Conservation (phyloP, 177 flowering plant genomes). For the Vitis hybrid region DNA sequence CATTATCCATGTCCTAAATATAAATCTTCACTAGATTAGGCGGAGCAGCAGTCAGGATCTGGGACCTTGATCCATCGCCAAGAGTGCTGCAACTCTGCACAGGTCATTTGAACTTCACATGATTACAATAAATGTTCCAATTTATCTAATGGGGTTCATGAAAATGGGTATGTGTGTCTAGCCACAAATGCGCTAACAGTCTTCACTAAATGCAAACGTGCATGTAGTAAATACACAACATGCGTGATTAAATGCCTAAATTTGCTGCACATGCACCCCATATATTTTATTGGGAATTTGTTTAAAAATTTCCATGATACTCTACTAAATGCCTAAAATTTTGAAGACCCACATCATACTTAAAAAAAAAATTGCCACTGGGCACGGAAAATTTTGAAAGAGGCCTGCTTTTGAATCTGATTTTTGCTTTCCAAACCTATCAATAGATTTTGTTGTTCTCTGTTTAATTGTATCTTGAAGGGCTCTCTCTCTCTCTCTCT, state of each 20-base stretch:
- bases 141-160: slow-evolving; percentile 5
- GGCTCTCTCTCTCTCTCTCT: too few relatives aligned
- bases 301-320: not conserved
- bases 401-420: not conserved
- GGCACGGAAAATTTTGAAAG: slow-evolving; percentile 10
- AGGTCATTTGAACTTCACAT: slow-evolving; percentile 18
- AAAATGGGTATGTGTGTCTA: slow-evolving; percentile 30
- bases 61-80: too few relatives aligned
- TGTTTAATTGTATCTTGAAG: too few relatives aligned
- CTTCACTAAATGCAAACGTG: slow-evolving; percentile 42
- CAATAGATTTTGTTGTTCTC: too few relatives aligned
- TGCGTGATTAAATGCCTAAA: slow-evolving; percentile 20
- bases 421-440: not conserved
- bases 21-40: too few relatives aligned
- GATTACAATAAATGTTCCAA: slow-evolving; percentile 31
- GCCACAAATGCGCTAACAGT: slow-evolving; percentile 36
- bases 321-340: not conserved
- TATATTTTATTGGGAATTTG: not conserved
- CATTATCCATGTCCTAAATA: too few relatives aligned
- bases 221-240: slow-evolving; percentile 36
- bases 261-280: slow-evolving; percentile 26
- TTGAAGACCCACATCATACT: slow-evolving; percentile 4
- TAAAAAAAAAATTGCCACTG: not conserved
- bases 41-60: too few relatives aligned
- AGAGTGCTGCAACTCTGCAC: not conserved